Base-by-base conservation (phyloP, 805 yeast genomes). In the Dipodascus geniculatus region DNA sequence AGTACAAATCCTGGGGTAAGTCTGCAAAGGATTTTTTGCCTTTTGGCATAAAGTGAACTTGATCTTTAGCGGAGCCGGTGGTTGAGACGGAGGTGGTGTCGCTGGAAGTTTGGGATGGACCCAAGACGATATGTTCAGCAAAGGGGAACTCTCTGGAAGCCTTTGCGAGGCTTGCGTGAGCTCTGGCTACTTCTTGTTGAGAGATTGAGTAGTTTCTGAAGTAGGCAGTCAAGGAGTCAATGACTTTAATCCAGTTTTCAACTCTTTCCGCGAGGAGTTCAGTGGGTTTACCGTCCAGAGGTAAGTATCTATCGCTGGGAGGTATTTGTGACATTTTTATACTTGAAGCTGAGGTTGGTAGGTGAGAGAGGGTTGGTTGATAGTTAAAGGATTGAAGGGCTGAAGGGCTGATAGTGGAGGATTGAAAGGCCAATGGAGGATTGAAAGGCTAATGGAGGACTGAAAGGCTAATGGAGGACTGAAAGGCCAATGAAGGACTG, bases 1-100 rank as follows among this genome's bases (percentile, higher is more conserved):
- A 68, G 75, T 81, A 69, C 58, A 90, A 70, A 11, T 82, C 71
- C 8, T 82, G 78, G 8, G 96, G 95, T 38, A 90, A 70, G 66
- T 89, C 96, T 61, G 85, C 89, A 54, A 90, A 77, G 8, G 96
- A 87, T 2, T 86, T 86, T 59, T 76, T 79, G 31, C 96, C 96
- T 28, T 78, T 72, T 0, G 95, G 89, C 53, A 85, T 68, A 61
- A 91, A 91, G 67, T 66, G 58, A 31, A 49, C 33, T n/a, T n/a
- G n/a, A n/a, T n/a, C n/a, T n/a, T n/a, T n/a, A 35, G 49, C 48
- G 20, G 77, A 80, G 61, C 76, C 65, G 61, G 56, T 59, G 35
- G 42, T 55, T n/a, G 50, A 35, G 3, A 54, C 51, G 8, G 63
- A 48, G 48, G 55, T 56, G 31, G 60, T 62, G 11, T 6, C 33